Base-by-base conservation (phyloP, 75 land plant genomes). In the Sequoiadendron giganteum region DNA sequence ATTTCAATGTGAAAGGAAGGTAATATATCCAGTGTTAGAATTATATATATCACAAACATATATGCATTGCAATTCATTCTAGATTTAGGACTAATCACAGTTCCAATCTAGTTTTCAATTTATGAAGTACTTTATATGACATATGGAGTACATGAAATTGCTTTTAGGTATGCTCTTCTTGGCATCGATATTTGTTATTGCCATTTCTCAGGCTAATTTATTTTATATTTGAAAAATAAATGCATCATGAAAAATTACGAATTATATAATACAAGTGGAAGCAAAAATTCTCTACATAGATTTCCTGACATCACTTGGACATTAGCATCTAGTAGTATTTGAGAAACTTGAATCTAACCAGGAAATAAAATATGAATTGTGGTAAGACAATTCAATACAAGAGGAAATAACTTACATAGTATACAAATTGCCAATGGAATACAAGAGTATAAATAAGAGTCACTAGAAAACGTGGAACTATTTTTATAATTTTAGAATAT, bases 1-100 rank as follows among this genome's bases (percentile, higher is more conserved):
- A 92, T 19, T 90, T 90, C 87, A 87, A 92, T 32, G 84, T 92
- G 40, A 89, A 90, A 88, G 92, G 93, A 86, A 92, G 92, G 42
- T 40, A 40, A 40, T 2, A 40, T 40, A 2, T 40, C 2, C 1
- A 40, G 2, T 40, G 42, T 40, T 2, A 40, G 2, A 2, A 40
- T 40, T 40, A 40, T 40, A 40, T 2, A 1, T 40, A 40, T 40
- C 42, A 40, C 30, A 10, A 76, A 36, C 79, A 76, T 76, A 76
- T 11, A 56, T 15, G 10, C 7, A n/a, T 10, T 76, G 30, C 38
- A 36, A 72, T 76, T 76, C 38, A 73, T 73, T n/a, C 77, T n/a
- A 32, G 1, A 38, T 76, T 36, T 34, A 76, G 4, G 38, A 14
- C 61, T 76, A 38, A 14, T 32, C 36, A 76, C 15, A 13, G 16